Conservation (phyloP, 2,329 filamentous ascomycete genomes). For the Camptophora hylomeconis region DNA sequence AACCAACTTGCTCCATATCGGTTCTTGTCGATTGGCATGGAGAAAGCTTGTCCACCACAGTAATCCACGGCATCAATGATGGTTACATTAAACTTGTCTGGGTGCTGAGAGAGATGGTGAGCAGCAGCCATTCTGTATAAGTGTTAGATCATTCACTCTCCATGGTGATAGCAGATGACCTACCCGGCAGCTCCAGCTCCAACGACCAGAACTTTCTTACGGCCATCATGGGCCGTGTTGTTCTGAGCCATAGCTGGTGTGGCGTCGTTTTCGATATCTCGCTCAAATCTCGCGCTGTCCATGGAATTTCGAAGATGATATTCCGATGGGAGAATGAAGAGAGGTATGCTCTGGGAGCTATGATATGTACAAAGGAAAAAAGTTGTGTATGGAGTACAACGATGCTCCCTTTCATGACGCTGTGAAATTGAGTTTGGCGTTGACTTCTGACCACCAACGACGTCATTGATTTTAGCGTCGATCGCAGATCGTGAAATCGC, state of each 20-base stretch:
- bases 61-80: constrained; percentile 46
- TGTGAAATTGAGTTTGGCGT: too few relatives aligned
- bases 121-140: constrained; percentile 25
- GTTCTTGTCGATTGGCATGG: constrained; percentile 41
- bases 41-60: constrained; percentile 49
- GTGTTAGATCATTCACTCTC: constrained; percentile 1
- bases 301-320: too few relatives aligned
- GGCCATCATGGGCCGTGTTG: constrained; percentile 8
- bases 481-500: too few relatives aligned
- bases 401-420: too few relatives aligned
- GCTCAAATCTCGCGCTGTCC: constrained; percentile 1
- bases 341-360: too few relatives aligned
- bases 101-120: constrained; percentile 52
- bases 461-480: too few relatives aligned
- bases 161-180: background rate
- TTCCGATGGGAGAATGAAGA: too few relatives aligned
- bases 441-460: too few relatives aligned
- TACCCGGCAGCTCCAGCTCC: constrained; percentile 50
- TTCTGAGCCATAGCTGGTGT: constrained; percentile 1
- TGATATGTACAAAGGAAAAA: too few relatives aligned
- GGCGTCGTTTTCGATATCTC: constrained; percentile 4
- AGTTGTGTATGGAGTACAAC: too few relatives aligned
- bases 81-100: constrained; percentile 52
- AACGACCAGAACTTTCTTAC: constrained; percentile 44
- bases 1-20: constrained; percentile 46